Percentiles rank a stretch among this genome's conserved stretches.
phyloP scores from a whole-genome alignment of 2,329 filamentous ascomycete genomes.

The Botrytis pseudocinerea region DNA sequence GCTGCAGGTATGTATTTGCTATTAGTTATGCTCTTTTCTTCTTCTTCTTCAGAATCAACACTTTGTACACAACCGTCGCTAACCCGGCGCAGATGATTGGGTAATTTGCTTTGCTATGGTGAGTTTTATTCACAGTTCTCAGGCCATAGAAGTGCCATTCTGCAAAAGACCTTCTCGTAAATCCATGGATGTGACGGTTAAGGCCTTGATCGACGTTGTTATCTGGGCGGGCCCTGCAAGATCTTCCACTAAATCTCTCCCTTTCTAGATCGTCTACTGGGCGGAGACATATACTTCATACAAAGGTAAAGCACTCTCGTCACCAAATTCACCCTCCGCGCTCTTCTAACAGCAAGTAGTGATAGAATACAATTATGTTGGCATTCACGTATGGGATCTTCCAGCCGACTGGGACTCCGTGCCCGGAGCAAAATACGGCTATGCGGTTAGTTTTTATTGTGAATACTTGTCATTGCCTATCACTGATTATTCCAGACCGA shows the following conservation, averaged over 20 bases:
- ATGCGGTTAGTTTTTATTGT: background rate
- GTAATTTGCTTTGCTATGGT: conserved; percentile 13
- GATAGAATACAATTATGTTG: background rate
- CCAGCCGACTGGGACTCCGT: background rate
- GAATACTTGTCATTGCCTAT: background rate
- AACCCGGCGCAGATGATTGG: conserved; percentile 11
- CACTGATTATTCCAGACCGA: conserved; percentile 4
- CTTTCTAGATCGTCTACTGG: conserved; percentile 1
- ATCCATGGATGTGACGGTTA: no score
- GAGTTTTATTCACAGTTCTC: background rate
- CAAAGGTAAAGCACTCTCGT: background rate
- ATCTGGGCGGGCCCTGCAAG: background rate
- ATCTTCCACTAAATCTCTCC: background rate
- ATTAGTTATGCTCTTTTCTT: conserved; percentile 39
- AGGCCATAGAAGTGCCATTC: background rate
- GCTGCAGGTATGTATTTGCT: conserved; percentile 24
- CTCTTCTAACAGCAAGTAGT: background rate
- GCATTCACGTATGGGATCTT: conserved; percentile 1
- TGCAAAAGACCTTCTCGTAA: background rate
- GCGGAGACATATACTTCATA: conserved; percentile 13
- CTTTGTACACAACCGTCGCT: background rate
- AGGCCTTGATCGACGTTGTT: background rate
- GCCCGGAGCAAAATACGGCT: conserved; percentile 2
- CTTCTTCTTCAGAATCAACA: background rate
- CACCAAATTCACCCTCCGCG: background rate